Base-by-base conservation (phyloP, 371 early-diverging fungal genomes). In the Syncephalis plumigaleata region DNA sequence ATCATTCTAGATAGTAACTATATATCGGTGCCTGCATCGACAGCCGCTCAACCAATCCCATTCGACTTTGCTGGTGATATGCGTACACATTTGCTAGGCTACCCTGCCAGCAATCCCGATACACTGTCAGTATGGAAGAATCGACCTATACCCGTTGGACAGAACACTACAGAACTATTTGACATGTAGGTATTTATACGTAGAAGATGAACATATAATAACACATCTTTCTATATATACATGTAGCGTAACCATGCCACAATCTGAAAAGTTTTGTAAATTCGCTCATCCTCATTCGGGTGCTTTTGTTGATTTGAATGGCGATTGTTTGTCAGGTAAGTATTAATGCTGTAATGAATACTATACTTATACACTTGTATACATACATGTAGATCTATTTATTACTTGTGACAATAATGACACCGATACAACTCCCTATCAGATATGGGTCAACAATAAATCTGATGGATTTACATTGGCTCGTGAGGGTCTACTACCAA, bases 281-380 rank as follows among this genome's bases (percentile, higher is more conserved):
- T 71, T 83, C 36, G 58, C 82, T 9, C 56, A 71, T 46, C 86
- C 84, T 3, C 89, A 93, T 56, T 87, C 87, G 0, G 89, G 80
- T 57, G 91, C 88, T 1, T 90, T 91, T 63, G 58, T 91, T 0
- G 94, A 93, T 59, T 53, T 93, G 21, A 67, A 93, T 55, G 92
- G 92, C 22, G 94, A 93, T 64, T 93, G 94, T 56, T 56, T 80
- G 42, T 76, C 91, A 31, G 77, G 77, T 71, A 60, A 39, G 27
- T 36, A 20, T 4, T 36, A 25, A 55, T 48, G 39, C 16, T 11
- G n/a, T n/a, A 13, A 20, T 26, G 5, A 9, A 13, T 39, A 0
- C 20, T 25, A 11, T 15, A 24, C 15, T 17, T 21, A 9, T 15
- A 53, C 1, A 21, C 16, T 47, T 9, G 13, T 16, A 1, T 46